Conservation (phyloP, 495 filamentous ascomycete species). For the Penicillium atrosanguineum region DNA sequence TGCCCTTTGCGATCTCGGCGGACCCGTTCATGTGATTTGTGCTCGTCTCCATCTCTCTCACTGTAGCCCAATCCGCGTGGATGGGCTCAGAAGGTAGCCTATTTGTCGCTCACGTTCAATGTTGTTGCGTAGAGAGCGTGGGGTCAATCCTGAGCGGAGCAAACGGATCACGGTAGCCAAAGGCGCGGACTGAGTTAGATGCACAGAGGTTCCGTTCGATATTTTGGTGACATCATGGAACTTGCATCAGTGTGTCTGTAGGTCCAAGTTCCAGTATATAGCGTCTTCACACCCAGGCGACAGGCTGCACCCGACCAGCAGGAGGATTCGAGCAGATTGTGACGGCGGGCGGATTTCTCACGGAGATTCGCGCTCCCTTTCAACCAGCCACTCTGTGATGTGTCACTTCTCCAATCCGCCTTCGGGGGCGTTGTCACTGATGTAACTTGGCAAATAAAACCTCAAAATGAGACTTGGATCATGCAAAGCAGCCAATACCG, state of each 20-base stretch:
- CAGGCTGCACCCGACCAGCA: neutral
- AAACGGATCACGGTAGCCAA: neutral
- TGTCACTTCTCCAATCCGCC: slow-evolving; percentile 3
- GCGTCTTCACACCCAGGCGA: neutral
- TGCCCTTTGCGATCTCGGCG: slow-evolving; percentile 8
- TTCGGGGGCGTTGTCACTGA: neutral
- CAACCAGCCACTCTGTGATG: slow-evolving; percentile 3
- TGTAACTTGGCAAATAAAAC: neutral
- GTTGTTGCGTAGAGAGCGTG: neutral
- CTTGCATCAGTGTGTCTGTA: slow-evolving; percentile 5
- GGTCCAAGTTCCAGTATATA: neutral
- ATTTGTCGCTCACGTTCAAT: neutral
- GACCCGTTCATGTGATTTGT: slow-evolving; percentile 30
- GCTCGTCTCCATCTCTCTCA: slow-evolving; percentile 21
- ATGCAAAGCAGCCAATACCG: slow-evolving; percentile 6
- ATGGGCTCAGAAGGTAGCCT: neutral
- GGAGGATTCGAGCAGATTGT: neutral
- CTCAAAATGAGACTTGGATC: slow-evolving; percentile 2
- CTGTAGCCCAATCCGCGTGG: slow-evolving; percentile 22
- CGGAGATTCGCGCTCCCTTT: slow-evolving; percentile 7
- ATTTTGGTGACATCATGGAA: slow-evolving; percentile 27
- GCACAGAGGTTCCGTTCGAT: slow-evolving; percentile 17
- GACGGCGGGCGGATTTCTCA: slow-evolving; percentile 9
- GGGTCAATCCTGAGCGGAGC: neutral
- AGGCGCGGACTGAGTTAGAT: slow-evolving; percentile 19